Conservation (phyloP, 345 rosid genomes). For the Sonneratia caseolaris region DNA sequence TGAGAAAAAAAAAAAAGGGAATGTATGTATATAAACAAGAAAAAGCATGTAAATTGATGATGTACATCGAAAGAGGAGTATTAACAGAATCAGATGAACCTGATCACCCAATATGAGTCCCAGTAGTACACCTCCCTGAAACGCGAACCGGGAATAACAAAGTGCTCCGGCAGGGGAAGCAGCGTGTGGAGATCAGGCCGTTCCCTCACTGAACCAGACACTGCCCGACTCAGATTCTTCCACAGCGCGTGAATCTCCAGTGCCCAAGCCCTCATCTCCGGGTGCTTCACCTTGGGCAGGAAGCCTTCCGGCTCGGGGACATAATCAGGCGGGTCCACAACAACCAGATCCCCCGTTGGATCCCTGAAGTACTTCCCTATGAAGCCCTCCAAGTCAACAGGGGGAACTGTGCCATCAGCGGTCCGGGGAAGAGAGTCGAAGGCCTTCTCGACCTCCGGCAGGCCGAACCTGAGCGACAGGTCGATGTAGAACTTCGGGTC, state of each 20-base stretch:
- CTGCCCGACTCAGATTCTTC: constrained; percentile 56
- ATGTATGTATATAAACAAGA: too few species aligned
- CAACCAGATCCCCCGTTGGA: constrained; percentile 50
- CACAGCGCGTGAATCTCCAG: constrained; percentile 69
- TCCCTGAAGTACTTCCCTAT: constrained; percentile 26
- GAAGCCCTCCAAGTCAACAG: constrained; percentile 23
- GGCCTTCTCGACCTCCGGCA: constrained; percentile 32
- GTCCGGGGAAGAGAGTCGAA: constrained; percentile 41
- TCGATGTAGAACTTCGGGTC: constrained; percentile 71
- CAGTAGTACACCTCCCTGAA: constrained; percentile 87
- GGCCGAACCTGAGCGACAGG: constrained; percentile 43
- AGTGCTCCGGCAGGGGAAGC: constrained; percentile 61
- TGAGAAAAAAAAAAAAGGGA: neutral
- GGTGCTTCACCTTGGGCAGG: constrained; percentile 58
- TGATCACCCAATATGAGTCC: constrained; percentile 95
- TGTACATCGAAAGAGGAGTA: constrained; percentile 2
- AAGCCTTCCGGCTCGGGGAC: constrained; percentile 52
- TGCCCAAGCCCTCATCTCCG: constrained; percentile 67
- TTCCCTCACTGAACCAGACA: constrained; percentile 39
- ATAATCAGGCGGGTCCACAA: constrained; percentile 50
- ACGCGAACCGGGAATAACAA: constrained; percentile 73
- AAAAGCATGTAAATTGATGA: neutral
- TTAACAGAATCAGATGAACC: constrained; percentile 22
- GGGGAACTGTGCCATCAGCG: constrained; percentile 20
- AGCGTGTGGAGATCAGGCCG: constrained; percentile 60